Conservation (phyloP, 495 filamentous ascomycete genomes). For the Neurospora sp. region DNA sequence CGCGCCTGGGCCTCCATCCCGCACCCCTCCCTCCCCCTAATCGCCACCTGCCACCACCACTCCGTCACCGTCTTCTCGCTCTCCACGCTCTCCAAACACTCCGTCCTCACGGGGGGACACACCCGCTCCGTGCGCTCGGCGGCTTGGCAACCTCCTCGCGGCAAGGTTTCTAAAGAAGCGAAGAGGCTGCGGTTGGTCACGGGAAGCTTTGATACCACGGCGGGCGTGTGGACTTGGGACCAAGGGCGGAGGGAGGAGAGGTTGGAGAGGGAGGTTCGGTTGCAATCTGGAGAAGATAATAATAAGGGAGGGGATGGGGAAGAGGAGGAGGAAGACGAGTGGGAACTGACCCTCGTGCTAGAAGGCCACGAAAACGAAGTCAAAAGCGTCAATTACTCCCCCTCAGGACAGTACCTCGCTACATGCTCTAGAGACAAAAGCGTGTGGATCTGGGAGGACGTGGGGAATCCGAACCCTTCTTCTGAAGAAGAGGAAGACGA, state of each 20-base stretch:
- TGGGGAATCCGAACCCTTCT: conserved; percentile 28
- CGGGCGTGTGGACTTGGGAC: conserved; percentile 70
- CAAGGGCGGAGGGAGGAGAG: conserved; percentile 12
- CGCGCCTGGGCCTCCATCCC: conserved; percentile 79
- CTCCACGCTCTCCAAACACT: conserved; percentile 63
- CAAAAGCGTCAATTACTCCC: conserved; percentile 73
- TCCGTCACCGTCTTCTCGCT: conserved; percentile 84
- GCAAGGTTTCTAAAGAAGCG: conserved; percentile 29
- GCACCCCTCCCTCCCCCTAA: conserved; percentile 76
- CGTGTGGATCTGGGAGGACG: conserved; percentile 99
- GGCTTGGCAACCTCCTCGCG: conserved; percentile 65
- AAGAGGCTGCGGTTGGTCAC: conserved; percentile 67
- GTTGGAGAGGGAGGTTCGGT: conserved; percentile 8
- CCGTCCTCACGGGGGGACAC: conserved; percentile 75
- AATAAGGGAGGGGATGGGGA: conserved; percentile 18
- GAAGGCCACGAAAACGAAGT: conserved; percentile 94
- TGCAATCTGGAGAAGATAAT: conserved; percentile 2
- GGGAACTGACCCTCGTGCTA: conserved; percentile 76
- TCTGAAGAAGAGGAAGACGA: conserved; percentile 27
- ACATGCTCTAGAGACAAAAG: conserved; percentile 87
- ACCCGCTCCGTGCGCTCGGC: conserved; percentile 71
- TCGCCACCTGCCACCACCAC: conserved; percentile 81
- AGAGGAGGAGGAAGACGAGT: conserved; percentile 56
- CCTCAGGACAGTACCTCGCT: conserved; percentile 71
- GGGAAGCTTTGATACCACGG: conserved; percentile 81